Conservation (phyloP, 768 basidiomycete genomes). For the Calvatia gigantea region DNA sequence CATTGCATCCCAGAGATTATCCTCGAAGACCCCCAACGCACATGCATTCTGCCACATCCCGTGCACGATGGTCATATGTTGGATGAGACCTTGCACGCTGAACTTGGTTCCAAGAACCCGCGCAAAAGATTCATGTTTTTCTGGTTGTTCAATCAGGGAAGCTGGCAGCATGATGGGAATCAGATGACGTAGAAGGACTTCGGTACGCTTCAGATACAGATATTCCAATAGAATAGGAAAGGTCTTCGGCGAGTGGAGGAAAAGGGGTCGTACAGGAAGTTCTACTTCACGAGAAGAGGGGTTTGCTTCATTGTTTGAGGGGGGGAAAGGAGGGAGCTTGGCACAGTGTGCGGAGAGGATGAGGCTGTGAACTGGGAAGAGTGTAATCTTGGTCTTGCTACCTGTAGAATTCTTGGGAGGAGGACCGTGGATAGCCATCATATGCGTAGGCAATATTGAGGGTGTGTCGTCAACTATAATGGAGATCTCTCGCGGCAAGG, state of each 20-base stretch:
- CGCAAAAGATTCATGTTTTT: conserved; percentile 24
- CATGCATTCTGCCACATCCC: conserved; percentile 74
- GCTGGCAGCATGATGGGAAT: conserved; percentile 32
- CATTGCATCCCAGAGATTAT: conserved; percentile 62
- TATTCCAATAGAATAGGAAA: conserved; percentile 60
- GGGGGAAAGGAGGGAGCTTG: conserved; percentile 53
- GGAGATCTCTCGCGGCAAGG: conserved; percentile 40
- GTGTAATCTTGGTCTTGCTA: conserved; percentile 28
- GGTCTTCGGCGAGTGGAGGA: conserved; percentile 57
- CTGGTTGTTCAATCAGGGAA: conserved; percentile 24
- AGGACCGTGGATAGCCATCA: conserved; percentile 42
- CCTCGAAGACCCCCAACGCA: conserved; percentile 65
- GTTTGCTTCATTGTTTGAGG: conserved; percentile 23
- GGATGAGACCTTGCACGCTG: conserved; percentile 43
- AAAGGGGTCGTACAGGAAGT: conserved; percentile 61
- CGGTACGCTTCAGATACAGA: conserved; percentile 60
- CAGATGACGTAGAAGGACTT: conserved; percentile 49
- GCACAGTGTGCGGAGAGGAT: conserved; percentile 70
- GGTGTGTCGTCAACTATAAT: conserved; percentile 34
- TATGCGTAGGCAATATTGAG: conserved; percentile 44
- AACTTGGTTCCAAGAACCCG: conserved; percentile 35
- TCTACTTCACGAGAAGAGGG: conserved; percentile 29
- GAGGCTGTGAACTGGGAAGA: conserved; percentile 69
- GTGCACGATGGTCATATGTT: conserved; percentile 45
- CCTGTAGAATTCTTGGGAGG: conserved; percentile 19